Base-by-base conservation (phyloP, 176 grass and related monocot genomes). In the Thalia dealbata region DNA sequence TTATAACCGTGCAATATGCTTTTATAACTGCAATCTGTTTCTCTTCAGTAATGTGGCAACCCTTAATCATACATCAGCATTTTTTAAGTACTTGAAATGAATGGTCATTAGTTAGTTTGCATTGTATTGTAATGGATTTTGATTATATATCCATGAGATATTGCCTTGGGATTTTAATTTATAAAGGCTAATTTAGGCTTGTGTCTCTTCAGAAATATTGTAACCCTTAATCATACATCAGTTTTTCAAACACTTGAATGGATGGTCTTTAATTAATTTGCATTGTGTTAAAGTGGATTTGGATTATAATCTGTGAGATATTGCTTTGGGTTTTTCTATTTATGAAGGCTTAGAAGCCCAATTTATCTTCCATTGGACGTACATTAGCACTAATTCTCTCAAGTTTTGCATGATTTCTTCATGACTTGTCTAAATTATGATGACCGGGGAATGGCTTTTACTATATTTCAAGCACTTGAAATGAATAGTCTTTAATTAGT, bases 321-420 rank as follows among this genome's bases (percentile, higher is more conserved):
- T 68, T 16, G 30, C 65, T 43, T 68, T 27, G 43, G 15, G 65
- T 22, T 68, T 22, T 68, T 68, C 3, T n/a, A 68, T 68, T 68
- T 22, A 68, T 64, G 27, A 64, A 30, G 18, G n/a, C 9, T 43
- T 35, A 43, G 12, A 30, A 19, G n/a, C 21, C 21, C 30, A 68
- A n/a, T 19, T 67, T n/a, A 32, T 68, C 30, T 13, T 15, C 12
- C 14, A 13, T 45, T 19, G 21, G 23, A 63, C 14, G 9, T 24
- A 29, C 61, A 63, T 43, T 28, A 12, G 19, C 6, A 22, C 13
- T 22, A 13, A n/a, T 2, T 6, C 38, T 12, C 3, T 27, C 3
- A 14, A 41, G 18, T 7, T n/a, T 68, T 43, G 32, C 32, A 45
- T 43, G 19, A 68, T 68, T 68, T 13, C 32, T 68, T 16, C 0